Percentiles rank a stretch among this genome's conserved stretches.
phyloP scores from a whole-genome alignment of 176 grass and related monocot genomes.

The Lolium multiflorum region DNA sequence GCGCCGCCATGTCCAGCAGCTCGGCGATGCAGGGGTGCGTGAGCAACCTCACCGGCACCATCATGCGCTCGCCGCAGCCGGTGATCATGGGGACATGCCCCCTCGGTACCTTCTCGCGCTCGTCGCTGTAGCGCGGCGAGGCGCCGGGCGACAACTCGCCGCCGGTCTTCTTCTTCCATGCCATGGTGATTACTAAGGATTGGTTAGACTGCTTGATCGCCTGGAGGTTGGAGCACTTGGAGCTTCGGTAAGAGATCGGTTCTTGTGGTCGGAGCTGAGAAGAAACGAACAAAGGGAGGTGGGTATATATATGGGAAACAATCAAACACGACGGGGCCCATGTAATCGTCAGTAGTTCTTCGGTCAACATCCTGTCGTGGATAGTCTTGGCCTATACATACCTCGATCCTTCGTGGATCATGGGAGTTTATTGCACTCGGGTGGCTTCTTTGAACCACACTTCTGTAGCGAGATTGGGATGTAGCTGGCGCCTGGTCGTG shows the following conservation, averaged over 20 bases:
- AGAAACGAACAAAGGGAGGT: background rate
- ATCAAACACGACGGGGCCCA: no score
- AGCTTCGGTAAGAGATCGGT: background rate
- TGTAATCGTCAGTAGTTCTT: no score
- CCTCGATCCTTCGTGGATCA: background rate
- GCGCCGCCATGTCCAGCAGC: conserved; percentile 62
- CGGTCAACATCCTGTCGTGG: background rate
- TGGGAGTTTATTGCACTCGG: background rate
- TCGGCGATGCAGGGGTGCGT: conserved; percentile 51
- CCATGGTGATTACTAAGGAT: background rate
- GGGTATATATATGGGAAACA: background rate
- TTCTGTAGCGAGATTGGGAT: background rate
- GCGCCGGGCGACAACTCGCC: background rate
- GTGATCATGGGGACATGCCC: conserved; percentile 60
- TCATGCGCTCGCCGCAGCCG: conserved; percentile 47
- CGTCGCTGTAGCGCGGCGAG: background rate
- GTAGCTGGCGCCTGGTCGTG: background rate
- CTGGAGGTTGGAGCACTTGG: background rate
- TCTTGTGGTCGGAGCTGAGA: background rate
- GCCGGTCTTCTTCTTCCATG: conserved; percentile 45
- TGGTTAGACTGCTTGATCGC: no score
- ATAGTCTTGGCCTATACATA: background rate
- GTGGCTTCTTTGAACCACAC: background rate
- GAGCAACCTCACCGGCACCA: conserved; percentile 63
- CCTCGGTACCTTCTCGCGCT: background rate